phyloP scores from a whole-genome alignment of 164 flowering plant genomes.

The Macadamia integrifolia region DNA sequence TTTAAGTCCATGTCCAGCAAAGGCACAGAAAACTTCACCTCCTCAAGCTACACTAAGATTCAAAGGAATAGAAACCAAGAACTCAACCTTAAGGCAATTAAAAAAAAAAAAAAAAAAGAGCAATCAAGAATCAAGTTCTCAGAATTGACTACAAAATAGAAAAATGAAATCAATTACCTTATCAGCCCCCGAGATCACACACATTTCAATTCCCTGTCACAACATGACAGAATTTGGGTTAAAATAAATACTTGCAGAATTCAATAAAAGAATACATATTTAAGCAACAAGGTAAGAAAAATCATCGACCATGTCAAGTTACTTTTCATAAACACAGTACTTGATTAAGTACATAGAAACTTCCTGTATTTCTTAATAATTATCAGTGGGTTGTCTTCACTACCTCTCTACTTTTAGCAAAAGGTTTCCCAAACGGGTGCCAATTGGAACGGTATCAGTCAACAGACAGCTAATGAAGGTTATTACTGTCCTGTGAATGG shows the following conservation, averaged over 20 bases:
- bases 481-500: too few relatives aligned
- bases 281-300: too few relatives aligned
- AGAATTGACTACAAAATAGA: background rate
- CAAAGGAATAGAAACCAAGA: conserved; percentile 24
- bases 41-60: conserved; percentile 71
- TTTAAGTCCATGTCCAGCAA: conserved; percentile 68
- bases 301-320: too few relatives aligned
- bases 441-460: too few relatives aligned
- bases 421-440: too few relatives aligned
- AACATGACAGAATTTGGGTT: conserved; percentile 5
- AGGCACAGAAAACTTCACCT: conserved; percentile 85
- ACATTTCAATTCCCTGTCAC: conserved; percentile 79
- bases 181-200: conserved; percentile 48
- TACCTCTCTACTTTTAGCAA: too few relatives aligned
- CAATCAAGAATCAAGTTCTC: background rate
- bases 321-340: too few relatives aligned
- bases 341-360: too few relatives aligned
- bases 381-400: too few relatives aligned
- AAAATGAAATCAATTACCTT: conserved; percentile 44
- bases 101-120: background rate
- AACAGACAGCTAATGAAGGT: too few relatives aligned
- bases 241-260: background rate
- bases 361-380: too few relatives aligned
- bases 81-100: conserved; percentile 7
- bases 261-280: background rate